Evolutionary conservation across 2,329 filamentous ascomycete genomes (phyloP).

Genomic region (Diaporthe destruens): DNA sequence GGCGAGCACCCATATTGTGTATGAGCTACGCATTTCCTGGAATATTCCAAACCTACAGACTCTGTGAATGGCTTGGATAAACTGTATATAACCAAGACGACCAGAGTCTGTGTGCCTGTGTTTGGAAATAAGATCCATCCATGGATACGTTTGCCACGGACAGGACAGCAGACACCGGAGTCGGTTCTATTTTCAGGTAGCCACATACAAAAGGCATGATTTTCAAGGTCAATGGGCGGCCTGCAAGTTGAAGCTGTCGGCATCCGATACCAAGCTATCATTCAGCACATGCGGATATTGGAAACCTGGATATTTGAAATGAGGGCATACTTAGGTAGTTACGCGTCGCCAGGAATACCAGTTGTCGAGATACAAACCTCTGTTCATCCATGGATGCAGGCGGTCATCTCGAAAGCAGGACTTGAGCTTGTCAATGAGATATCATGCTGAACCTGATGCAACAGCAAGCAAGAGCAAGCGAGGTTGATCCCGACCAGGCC

Average conservation of each 20-base stretch:
- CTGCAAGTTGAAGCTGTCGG: background rate
- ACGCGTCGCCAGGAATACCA: background rate
- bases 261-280: background rate
- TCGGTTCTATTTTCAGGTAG: background rate
- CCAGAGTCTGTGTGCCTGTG: background rate
- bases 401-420: background rate
- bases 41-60: background rate
- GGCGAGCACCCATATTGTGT: background rate
- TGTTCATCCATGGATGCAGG: background rate
- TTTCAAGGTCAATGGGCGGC: background rate
- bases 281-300: background rate
- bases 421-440: background rate
- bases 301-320: background rate
- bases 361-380: background rate
- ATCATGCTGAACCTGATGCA: background rate
- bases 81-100: background rate
- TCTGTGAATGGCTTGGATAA: background rate
- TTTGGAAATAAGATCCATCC: background rate
- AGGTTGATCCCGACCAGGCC: background rate
- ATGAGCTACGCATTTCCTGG: background rate
- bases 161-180: background rate
- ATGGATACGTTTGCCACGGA: too few species aligned
- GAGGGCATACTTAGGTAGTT: too few species aligned
- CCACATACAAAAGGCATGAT: background rate
- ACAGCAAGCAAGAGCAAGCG: background rate